phyloP scores from a whole-genome alignment of 129 eudicot genomes.

The carrot (Daucus carota) region DH1_v3.0 NC_030386.2:26106001-26106500 shows the following conservation, averaged over 20 bases:
- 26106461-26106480: neutral
- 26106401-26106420: neutral
- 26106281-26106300: neutral
- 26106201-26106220: neutral
- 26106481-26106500: neutral
- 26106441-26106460: neutral
- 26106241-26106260: neutral
- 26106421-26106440: conserved; percentile 1
- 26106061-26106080: neutral
- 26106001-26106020: too few species aligned
- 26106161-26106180: neutral
- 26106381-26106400: neutral
- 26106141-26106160: neutral
- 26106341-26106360: neutral
- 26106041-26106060: too few species aligned
- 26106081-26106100: neutral
- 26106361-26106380: neutral
- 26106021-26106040: too few species aligned
- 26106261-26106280: conserved; percentile 10
- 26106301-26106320: neutral
- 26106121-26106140: neutral
- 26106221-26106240: conserved; percentile 2
- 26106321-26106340: neutral
- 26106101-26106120: neutral
- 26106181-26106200: neutral